phyloP scores from a whole-genome alignment of 345 rosid species.

The Pelargonium nanum region DNA sequence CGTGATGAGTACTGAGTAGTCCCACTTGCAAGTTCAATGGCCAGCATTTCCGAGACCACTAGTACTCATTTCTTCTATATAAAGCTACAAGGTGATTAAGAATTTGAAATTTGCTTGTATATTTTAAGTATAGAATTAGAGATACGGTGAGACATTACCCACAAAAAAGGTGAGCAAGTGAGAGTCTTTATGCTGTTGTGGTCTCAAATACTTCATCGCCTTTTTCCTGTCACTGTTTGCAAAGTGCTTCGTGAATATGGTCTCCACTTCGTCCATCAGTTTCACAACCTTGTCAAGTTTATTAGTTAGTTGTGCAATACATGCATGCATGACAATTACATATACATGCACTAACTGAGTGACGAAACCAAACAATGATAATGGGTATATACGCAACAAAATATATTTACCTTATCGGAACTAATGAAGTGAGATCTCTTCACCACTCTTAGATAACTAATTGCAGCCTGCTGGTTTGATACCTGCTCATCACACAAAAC shows the following conservation, averaged over 20 bases:
- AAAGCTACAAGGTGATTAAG: neutral
- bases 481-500: conserved; percentile 33
- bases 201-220: conserved; percentile 92
- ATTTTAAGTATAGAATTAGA: neutral
- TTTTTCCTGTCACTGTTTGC: conserved; percentile 89
- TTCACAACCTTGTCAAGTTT: conserved; percentile 49
- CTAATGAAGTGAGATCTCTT: conserved; percentile 74
- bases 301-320: no score
- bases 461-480: conserved; percentile 65
- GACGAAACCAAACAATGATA: no score
- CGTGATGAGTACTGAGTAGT: no score
- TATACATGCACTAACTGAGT: no score
- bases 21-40: no score
- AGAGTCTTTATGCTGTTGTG: conserved; percentile 76
- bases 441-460: conserved; percentile 60
- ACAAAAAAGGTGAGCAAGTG: conserved; percentile 95
- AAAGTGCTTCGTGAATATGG: conserved; percentile 91
- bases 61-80: neutral
- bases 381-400: neutral
- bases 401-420: conserved; percentile 61
- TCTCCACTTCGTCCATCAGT: conserved; percentile 98
- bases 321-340: no score
- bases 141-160: conserved; percentile 33
- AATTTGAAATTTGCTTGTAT: neutral
- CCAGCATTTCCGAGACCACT: no score